Percentiles rank a stretch among this genome's conserved stretches.
phyloP scores from a whole-genome alignment of 2,329 filamentous ascomycete genomes.

The Tothia fuscella region DNA sequence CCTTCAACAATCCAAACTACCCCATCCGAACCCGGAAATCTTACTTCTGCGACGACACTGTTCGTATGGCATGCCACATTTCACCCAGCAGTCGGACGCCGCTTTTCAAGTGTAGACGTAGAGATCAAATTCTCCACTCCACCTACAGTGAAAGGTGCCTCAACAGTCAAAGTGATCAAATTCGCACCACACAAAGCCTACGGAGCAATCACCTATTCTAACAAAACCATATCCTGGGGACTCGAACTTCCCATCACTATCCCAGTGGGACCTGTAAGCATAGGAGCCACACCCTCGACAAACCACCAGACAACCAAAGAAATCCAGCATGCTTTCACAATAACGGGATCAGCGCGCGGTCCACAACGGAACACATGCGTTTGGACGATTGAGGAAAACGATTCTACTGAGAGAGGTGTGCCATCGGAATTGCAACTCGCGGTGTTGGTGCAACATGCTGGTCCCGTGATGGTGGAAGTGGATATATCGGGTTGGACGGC shows the following conservation, averaged over 20 bases:
- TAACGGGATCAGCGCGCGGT: constrained; percentile 5
- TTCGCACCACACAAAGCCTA: constrained; percentile 9
- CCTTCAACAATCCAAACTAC: constrained; percentile 5
- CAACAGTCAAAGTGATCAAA: background rate
- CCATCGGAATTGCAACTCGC: constrained; percentile 8
- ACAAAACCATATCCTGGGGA: constrained; percentile 7
- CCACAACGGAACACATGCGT: constrained; percentile 5
- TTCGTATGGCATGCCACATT: constrained; percentile 10
- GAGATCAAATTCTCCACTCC: constrained; percentile 6
- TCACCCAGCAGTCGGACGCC: constrained; percentile 6
- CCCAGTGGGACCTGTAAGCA: constrained; percentile 5
- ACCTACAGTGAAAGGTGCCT: background rate
- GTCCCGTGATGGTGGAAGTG: constrained; percentile 4
- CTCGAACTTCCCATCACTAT: constrained; percentile 5
- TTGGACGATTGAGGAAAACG: constrained; percentile 10
- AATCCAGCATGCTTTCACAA: constrained; percentile 7
- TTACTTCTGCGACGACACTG: background rate
- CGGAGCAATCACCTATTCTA: constrained; percentile 1
- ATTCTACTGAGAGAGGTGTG: constrained; percentile 5
- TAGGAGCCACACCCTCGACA: constrained; percentile 4
- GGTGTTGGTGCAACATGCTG: constrained; percentile 2
- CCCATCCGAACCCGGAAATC: no score
- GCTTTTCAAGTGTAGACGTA: constrained; percentile 5
- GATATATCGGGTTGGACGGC: constrained; percentile 3
- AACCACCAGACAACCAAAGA: background rate